These are phyloP conservation scores for Dactylorhiza incarnata DNA, from an alignment of 106 monocot species.

Conservation along the genomic window DNA sequence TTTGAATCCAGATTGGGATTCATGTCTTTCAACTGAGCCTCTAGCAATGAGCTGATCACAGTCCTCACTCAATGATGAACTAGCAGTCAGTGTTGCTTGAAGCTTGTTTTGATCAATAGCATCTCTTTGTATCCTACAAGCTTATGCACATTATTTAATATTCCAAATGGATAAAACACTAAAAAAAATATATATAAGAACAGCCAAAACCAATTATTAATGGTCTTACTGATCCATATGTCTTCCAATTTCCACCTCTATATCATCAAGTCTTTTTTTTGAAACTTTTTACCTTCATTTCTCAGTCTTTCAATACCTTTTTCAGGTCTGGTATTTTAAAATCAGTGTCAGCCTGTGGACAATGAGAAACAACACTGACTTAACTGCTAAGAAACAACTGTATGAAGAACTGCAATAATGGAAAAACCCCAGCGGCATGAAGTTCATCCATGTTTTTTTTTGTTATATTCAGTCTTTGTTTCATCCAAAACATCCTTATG, in stretches of 20 bases:
- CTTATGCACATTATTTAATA: conserved; percentile 6
- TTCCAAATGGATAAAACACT: neutral
- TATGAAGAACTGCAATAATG: neutral
- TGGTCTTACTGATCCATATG: conserved; percentile 84
- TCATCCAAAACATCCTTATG: conserved; percentile 61
- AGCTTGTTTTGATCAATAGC: conserved; percentile 81
- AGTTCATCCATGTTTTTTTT: conserved; percentile 57
- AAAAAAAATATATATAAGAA: neutral
- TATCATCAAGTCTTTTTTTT: conserved; percentile 73
- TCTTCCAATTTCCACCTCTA: conserved; percentile 36
- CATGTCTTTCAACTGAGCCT: conserved; percentile 95
- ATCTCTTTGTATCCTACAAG: conserved; percentile 79
- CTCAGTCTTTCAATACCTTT: conserved; percentile 67
- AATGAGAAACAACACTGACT: neutral
- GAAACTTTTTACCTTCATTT: conserved; percentile 64
- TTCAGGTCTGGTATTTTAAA: conserved; percentile 64
- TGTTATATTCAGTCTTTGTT: conserved; percentile 57
- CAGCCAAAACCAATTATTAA: neutral
- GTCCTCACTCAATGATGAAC: conserved; percentile 24
- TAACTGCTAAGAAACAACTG: neutral
- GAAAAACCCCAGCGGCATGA: conserved; percentile 63
- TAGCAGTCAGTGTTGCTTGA: conserved; percentile 44
- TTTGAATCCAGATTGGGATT: conserved; percentile 94
- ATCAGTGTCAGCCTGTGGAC: conserved; percentile 58
- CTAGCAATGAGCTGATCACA: conserved; percentile 74